Evolutionary conservation across 139 green algal species (phyloP).

Genomic region (Tetradesmus obliquus): DNA sequence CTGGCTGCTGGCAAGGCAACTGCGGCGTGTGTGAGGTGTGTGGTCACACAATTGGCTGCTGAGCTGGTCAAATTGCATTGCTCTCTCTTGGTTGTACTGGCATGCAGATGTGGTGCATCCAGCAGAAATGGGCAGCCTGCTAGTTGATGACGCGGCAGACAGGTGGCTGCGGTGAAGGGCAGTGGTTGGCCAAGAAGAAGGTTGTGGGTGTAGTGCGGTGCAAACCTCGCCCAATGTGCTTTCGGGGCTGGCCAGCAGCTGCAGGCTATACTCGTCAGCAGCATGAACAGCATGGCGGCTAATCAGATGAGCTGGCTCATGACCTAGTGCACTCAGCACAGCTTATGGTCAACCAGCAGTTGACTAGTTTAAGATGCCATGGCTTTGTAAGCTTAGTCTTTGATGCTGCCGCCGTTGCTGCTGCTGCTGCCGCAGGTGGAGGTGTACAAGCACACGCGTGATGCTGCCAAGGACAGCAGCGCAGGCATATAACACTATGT

Average conservation of each 20-base stretch:
- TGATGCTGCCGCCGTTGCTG: background rate
- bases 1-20: constrained; percentile 40
- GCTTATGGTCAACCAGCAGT: no score
- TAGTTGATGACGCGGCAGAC: no score
- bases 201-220: no score
- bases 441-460: constrained; percentile 31
- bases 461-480: constrained; percentile 12
- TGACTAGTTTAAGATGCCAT: no score
- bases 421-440: constrained; percentile 27
- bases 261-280: background rate
- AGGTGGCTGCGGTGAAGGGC: no score
- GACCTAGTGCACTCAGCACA: no score
- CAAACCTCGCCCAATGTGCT: no score
- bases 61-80: background rate
- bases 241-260: background rate
- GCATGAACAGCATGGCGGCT: no score
- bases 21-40: constrained; percentile 37
- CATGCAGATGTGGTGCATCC: no score
- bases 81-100: no score
- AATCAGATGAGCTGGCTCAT: no score
- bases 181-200: background rate
- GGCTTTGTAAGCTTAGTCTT: background rate
- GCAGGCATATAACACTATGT: background rate
- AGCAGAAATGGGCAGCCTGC: no score
- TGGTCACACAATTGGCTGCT: background rate